Percentiles rank a stretch among this genome's conserved stretches.
Conservation (phyloP, 768 basidiomycete genomes). For the Tylopilus plumbeoviolaceoides region DNA sequence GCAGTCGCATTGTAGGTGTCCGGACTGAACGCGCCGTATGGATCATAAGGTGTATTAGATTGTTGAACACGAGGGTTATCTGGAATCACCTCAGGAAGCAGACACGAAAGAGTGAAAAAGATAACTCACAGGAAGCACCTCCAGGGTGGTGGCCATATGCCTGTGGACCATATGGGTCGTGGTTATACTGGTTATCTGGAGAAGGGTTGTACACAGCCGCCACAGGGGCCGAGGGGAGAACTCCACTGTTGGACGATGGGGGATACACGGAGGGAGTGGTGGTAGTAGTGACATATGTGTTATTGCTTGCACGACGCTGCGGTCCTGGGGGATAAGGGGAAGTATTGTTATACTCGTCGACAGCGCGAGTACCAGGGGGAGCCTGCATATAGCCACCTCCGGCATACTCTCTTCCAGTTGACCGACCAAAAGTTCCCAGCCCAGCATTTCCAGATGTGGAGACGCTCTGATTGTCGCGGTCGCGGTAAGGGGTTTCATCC, state of each 20-base stretch:
- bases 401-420: slow-evolving; percentile 33
- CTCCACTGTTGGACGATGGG: slow-evolving; percentile 27
- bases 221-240: slow-evolving; percentile 7
- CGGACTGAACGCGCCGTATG: slow-evolving; percentile 40
- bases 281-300: slow-evolving; percentile 37
- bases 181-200: slow-evolving; percentile 19
- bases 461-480: slow-evolving; percentile 30
- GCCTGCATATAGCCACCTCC: slow-evolving; percentile 66
- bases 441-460: slow-evolving; percentile 19
- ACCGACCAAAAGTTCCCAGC: slow-evolving; percentile 30
- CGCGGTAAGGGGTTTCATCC: slow-evolving; percentile 38
- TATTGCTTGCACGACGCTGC: slow-evolving; percentile 37
- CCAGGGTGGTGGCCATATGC: slow-evolving; percentile 53
- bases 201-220: slow-evolving; percentile 20
- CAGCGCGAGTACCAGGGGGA: slow-evolving; percentile 58
- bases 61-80: slow-evolving; percentile 54
- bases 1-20: slow-evolving; percentile 39
- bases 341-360: slow-evolving; percentile 69
- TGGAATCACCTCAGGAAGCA: slow-evolving; percentile 22
- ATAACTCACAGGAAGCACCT: slow-evolving; percentile 50
- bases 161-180: slow-evolving; percentile 27
- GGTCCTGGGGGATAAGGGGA: slow-evolving; percentile 44
- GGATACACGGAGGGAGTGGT: slow-evolving; percentile 38
- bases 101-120: background rate
- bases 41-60: slow-evolving; percentile 50